Percentiles rank a stretch among this genome's conserved stretches.
Evolutionary conservation across 257 asterid genomes (phyloP).

Genomic region (Nicotiana knightiana): DNA sequence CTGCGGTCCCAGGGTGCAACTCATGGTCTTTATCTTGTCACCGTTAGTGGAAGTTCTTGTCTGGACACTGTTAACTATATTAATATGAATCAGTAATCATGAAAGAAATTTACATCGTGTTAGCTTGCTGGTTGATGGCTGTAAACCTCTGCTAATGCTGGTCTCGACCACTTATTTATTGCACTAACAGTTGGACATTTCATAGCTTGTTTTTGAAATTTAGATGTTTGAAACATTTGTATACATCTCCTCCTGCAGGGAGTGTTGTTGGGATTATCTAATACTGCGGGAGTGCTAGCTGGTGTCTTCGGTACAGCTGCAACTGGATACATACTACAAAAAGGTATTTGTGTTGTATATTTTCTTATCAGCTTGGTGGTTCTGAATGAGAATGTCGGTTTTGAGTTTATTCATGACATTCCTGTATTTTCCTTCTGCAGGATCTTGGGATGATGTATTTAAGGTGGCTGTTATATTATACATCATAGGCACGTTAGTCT

Average conservation of each 20-base stretch:
- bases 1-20: background rate
- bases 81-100: background rate
- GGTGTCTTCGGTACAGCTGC: slow-evolving; percentile 98
- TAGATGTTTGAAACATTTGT: background rate
- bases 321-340: slow-evolving; percentile 94
- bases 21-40: background rate
- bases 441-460: slow-evolving; percentile 95
- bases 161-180: background rate
- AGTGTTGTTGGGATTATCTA: slow-evolving; percentile 77
- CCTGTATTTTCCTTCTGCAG: slow-evolving; percentile 29
- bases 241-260: slow-evolving; percentile 42
- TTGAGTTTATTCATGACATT: background rate
- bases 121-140: background rate
- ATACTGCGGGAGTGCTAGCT: slow-evolving; percentile 96
- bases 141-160: background rate
- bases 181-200: background rate
- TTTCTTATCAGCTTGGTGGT: background rate
- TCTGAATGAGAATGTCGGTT: background rate
- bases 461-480: slow-evolving; percentile 74
- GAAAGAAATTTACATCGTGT: background rate
- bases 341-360: slow-evolving; percentile 39
- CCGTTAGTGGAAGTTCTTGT: background rate
- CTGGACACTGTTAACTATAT: background rate
- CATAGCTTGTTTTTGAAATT: background rate
- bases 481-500: slow-evolving; percentile 76